phyloP scores from a whole-genome alignment of 2,329 filamentous ascomycete genomes.

The Trichoderma lentiforme region DNA sequence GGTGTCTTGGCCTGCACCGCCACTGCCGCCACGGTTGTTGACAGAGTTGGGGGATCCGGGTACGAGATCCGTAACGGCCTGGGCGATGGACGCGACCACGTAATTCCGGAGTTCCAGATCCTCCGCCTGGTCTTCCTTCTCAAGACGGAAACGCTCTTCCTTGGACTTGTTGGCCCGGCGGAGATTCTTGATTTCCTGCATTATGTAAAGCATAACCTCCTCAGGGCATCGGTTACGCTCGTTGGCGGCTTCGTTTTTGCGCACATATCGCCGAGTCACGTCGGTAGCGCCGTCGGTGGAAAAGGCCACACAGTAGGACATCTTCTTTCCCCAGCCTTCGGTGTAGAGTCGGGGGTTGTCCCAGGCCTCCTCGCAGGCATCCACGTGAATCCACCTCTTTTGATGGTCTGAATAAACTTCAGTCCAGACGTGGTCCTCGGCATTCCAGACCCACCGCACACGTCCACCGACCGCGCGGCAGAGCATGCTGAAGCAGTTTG shows the following conservation, averaged over 20 bases:
- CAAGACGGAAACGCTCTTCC: conserved; percentile 74
- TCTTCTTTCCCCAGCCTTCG: conserved; percentile 93
- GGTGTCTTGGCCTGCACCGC: conserved; percentile 47
- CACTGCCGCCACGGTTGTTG: conserved; percentile 21
- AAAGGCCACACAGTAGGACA: conserved; percentile 96
- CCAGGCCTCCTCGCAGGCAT: conserved; percentile 92
- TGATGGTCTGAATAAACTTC: conserved; percentile 95
- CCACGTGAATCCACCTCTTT: conserved; percentile 93
- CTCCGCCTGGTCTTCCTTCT: conserved; percentile 76
- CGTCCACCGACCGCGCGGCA: conserved; percentile 88
- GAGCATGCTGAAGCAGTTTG: conserved; percentile 98
- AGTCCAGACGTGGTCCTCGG: conserved; percentile 96
- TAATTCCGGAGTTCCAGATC: conserved; percentile 72
- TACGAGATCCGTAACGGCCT: conserved; percentile 67
- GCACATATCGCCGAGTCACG: conserved; percentile 65
- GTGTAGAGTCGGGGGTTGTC: conserved; percentile 90
- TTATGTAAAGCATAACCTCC: conserved; percentile 84
- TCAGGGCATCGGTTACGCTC: conserved; percentile 79
- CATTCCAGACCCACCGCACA: conserved; percentile 97
- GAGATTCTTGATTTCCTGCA: conserved; percentile 84
- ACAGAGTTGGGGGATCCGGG: conserved; percentile 42
- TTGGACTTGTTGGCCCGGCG: conserved; percentile 82
- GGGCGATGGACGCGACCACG: conserved; percentile 69
- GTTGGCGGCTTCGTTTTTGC: conserved; percentile 68
- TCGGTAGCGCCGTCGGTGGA: conserved; percentile 78